A percentile compares a stretch with the other conserved stretches of the same genome.
Conservation (phyloP, 768 basidiomycete species). For the Paxillus rubicundulus region DNA sequence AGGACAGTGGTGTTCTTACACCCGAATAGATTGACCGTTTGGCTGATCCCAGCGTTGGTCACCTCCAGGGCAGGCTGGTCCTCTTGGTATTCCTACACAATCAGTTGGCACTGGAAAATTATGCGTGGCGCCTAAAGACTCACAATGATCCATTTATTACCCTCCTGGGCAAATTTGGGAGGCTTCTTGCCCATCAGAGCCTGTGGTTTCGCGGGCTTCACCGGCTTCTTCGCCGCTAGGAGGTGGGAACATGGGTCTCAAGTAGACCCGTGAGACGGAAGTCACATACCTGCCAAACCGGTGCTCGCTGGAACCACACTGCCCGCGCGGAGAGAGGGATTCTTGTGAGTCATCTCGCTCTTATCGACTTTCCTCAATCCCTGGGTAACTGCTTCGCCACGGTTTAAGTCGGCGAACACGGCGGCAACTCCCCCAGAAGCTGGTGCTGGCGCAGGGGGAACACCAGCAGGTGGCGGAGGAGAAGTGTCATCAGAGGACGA, state of each 20-base stretch:
- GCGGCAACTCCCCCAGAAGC: slow-evolving; percentile 60
- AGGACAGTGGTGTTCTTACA: slow-evolving; percentile 85
- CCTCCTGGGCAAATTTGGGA: slow-evolving; percentile 82
- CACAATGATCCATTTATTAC: slow-evolving; percentile 92
- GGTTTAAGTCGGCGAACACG: slow-evolving; percentile 89
- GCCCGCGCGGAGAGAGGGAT: slow-evolving; percentile 72
- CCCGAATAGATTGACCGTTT: slow-evolving; percentile 84
- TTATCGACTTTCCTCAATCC: slow-evolving; percentile 90
- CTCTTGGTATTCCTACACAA: slow-evolving; percentile 84
- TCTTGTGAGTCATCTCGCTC: slow-evolving; percentile 99
- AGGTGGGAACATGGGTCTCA: background rate
- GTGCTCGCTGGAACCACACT: slow-evolving; percentile 48
- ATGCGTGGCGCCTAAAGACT: slow-evolving; percentile 22
- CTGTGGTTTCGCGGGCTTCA: slow-evolving; percentile 82
- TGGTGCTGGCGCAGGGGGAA: slow-evolving; percentile 42
- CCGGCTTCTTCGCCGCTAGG: slow-evolving; percentile 57
- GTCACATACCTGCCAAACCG: slow-evolving; percentile 30
- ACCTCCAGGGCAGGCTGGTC: slow-evolving; percentile 70
- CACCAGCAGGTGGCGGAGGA: slow-evolving; percentile 44
- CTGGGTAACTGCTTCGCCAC: slow-evolving; percentile 87
- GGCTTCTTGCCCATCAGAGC: slow-evolving; percentile 88
- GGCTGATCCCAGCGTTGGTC: slow-evolving; percentile 72
- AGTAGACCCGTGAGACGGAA: slow-evolving; percentile 12
- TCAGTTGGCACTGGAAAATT: slow-evolving; percentile 1
- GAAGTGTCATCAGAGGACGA: slow-evolving; percentile 26